A percentile compares a stretch with the other conserved stretches of the same genome.
Conservation (phyloP, 2,329 filamentous ascomycete species). For the Pseudodiploospora longispora region DNA sequence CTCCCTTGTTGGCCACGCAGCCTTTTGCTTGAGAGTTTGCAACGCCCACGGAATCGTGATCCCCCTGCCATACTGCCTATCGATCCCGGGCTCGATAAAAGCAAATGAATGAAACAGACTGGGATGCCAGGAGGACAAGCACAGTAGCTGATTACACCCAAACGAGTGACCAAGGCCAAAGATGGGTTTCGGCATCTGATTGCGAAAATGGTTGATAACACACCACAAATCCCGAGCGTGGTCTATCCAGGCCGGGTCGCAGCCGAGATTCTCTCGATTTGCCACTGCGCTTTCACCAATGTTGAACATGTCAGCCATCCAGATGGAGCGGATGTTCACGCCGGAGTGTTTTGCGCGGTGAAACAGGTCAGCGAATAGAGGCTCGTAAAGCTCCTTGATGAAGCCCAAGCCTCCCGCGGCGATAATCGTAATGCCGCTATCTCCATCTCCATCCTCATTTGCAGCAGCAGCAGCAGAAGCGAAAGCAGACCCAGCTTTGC, state of each 20-base stretch:
- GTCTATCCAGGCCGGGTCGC: slow-evolving; percentile 5
- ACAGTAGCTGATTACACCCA: slow-evolving; percentile 5
- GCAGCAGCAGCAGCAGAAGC: not conserved
- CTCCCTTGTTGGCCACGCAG: not conserved
- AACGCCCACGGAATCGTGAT: slow-evolving; percentile 2
- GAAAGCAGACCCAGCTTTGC: too few relatives aligned
- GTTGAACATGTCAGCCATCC: slow-evolving; percentile 5
- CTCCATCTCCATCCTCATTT: not conserved
- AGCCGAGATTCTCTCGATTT: slow-evolving; percentile 4
- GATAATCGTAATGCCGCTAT: not conserved
- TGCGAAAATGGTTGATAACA: slow-evolving; percentile 1
- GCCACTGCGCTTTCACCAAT: slow-evolving; percentile 1
- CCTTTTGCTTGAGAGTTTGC: slow-evolving; percentile 1
- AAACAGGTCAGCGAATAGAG: not conserved
- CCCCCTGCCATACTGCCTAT: not conserved
- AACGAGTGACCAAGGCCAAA: slow-evolving; percentile 5
- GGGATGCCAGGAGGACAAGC: slow-evolving; percentile 3
- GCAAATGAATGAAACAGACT: slow-evolving; percentile 6
- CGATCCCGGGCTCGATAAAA: slow-evolving; percentile 5
- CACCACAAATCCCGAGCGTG: slow-evolving; percentile 4
- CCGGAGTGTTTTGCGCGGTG: not conserved
- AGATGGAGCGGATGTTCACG: not conserved
- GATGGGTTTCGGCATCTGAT: slow-evolving; percentile 1
- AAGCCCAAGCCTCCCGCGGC: slow-evolving; percentile 1
- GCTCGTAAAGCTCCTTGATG: slow-evolving; percentile 2